Evolutionary conservation across 2,329 filamentous ascomycete genomes (phyloP).

Genomic region (Ophioceras dolichostomum): DNA sequence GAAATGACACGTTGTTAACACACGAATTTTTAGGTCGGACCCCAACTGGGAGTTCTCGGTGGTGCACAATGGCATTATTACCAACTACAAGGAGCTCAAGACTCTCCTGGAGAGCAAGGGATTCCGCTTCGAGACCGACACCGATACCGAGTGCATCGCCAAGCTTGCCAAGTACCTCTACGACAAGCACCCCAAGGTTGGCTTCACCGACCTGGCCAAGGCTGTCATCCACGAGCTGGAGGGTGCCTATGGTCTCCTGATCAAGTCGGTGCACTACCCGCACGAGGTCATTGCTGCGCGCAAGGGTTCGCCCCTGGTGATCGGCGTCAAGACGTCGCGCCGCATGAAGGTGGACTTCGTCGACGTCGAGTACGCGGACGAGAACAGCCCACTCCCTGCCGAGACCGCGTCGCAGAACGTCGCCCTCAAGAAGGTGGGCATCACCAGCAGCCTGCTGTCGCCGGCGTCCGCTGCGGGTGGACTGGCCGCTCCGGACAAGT

Average conservation of each 20-base stretch:
- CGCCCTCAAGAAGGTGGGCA: slow-evolving; percentile 79
- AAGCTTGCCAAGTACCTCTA: slow-evolving; percentile 98
- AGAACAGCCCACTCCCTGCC: slow-evolving; percentile 70
- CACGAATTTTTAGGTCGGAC: slow-evolving; percentile 58
- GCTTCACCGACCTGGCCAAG: slow-evolving; percentile 94
- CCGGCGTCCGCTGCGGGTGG: slow-evolving; percentile 28
- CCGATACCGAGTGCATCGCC: slow-evolving; percentile 97
- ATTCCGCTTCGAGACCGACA: slow-evolving; percentile 98
- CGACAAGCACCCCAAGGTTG: slow-evolving; percentile 85
- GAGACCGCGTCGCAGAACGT: slow-evolving; percentile 95
- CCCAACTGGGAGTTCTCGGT: slow-evolving; percentile 91
- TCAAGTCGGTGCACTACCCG: slow-evolving; percentile 98
- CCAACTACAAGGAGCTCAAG: slow-evolving; percentile 99
- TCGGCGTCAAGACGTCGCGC: slow-evolving; percentile 91
- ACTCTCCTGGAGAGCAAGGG: slow-evolving; percentile 86
- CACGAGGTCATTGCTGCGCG: slow-evolving; percentile 96
- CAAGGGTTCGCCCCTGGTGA: slow-evolving; percentile 94
- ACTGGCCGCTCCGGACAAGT: slow-evolving; percentile 89
- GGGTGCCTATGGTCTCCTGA: slow-evolving; percentile 89
- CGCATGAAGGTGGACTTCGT: slow-evolving; percentile 99
- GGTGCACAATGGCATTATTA: slow-evolving; percentile 99
- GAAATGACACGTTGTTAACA: too few species aligned
- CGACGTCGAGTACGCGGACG: slow-evolving; percentile 92
- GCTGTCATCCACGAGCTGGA: slow-evolving; percentile 97
- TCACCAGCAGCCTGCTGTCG: slow-evolving; percentile 64